These are phyloP conservation scores for Zarea fungicola DNA, from an alignment of 2,329 filamentous ascomycete genomes.

Conservation along the genomic window DNA sequence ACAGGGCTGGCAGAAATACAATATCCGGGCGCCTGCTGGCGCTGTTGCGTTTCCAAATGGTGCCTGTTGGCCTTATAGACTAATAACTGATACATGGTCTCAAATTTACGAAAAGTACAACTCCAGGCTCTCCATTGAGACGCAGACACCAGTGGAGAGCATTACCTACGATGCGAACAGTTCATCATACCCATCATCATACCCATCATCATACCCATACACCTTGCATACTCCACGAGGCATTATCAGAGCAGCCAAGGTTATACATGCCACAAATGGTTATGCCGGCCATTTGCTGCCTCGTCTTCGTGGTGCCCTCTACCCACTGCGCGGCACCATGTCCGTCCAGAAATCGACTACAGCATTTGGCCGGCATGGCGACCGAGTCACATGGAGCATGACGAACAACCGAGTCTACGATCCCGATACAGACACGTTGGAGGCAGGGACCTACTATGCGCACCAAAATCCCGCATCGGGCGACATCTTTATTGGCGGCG, in stretches of 20 bases:
- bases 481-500: slow-evolving; percentile 46
- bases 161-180: slow-evolving; percentile 11
- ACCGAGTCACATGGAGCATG: slow-evolving; percentile 27
- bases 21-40: slow-evolving; percentile 17
- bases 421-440: slow-evolving; percentile 39
- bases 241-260: slow-evolving; percentile 25
- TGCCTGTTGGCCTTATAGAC: slow-evolving; percentile 34
- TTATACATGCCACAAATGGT: slow-evolving; percentile 39
- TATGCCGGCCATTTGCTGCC: slow-evolving; percentile 37
- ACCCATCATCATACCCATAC: too few relatives aligned
- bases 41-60: slow-evolving; percentile 23
- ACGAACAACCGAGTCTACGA: slow-evolving; percentile 38
- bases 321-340: slow-evolving; percentile 37
- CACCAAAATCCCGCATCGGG: slow-evolving; percentile 17
- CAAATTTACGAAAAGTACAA: slow-evolving; percentile 24
- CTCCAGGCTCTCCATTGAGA: slow-evolving; percentile 24
- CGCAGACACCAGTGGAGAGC: slow-evolving; percentile 25
- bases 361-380: slow-evolving; percentile 4
- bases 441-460: slow-evolving; percentile 5
- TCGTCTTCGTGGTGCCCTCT: slow-evolving; percentile 29
- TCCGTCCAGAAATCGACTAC: slow-evolving; percentile 31
- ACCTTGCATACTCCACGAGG: slow-evolving; percentile 32
- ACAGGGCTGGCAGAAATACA: slow-evolving; percentile 21
- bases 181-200: too few relatives aligned
- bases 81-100: slow-evolving; percentile 31